Evolutionary conservation across 176 grass and related monocot genomes (phyloP), one percentile per base, ranked within the genome.

Genomic region (Phragmites australis): DNA sequence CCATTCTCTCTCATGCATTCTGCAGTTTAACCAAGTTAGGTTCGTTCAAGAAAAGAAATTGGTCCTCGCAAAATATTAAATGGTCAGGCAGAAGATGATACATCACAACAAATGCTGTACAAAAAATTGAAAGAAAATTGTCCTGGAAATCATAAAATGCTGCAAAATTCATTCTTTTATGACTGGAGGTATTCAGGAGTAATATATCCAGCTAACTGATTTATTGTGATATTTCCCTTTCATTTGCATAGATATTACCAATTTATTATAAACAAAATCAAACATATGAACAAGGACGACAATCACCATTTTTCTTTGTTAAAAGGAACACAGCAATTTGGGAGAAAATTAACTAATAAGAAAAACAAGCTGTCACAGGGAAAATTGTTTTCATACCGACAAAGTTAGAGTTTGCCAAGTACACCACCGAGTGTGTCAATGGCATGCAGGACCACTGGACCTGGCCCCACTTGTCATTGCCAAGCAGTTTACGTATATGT

Each of bases 1-100:
- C 87, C 90, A 90, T 74, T 99, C 96, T 87, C 92, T 88, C 65
- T 99, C 97, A 55, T 93, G 85, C n/a, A 70, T 66, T 86, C 97
- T 99, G 78, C 77, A 77, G 59, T 81, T 67, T 76, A 65, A 83
- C 27, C 56, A 73, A 53, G 56, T 83, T 32, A 86, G 83, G 50
- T 56, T 81, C 42, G 42, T 78, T 70, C 15, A 10, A 81, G 16
- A 75, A 34, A 43, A 49, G 17, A 6, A 59, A 47, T 3, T 13
- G 21, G 15, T 34, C 27, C 31, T 31, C 27, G 13, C 30, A 56
- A 45, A 50, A 59, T 31, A 42, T 2, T 51, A 40, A 49, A 47
- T 51, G 44, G 13, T 68, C 52, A 43, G 49, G 32, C 48, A 84
- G n/a, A 78, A 47, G 52, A 83, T 68, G 39, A 23, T 56, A 53